phyloP scores from a whole-genome alignment of 1,284 basidiomycete species.

The Sanghuangporus baumii region DNA sequence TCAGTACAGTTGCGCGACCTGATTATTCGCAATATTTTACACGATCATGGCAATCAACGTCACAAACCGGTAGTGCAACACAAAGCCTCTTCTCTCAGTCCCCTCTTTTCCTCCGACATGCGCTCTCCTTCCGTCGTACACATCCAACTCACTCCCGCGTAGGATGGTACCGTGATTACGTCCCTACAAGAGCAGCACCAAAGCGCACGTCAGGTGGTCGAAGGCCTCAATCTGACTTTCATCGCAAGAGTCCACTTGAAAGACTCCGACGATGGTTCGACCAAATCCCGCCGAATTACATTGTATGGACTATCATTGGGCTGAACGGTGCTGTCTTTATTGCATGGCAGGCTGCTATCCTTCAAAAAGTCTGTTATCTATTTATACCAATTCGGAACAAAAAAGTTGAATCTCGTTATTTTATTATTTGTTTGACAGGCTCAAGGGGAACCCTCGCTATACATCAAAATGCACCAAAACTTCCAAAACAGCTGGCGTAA shows the following conservation, averaged over 20 bases:
- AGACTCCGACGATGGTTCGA: constrained; percentile 29
- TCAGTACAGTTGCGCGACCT: constrained; percentile 1
- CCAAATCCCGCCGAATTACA: constrained; percentile 29
- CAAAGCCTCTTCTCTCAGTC: neutral
- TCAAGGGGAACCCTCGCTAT: constrained; percentile 41
- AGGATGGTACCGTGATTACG: constrained; percentile 3
- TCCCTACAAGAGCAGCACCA: neutral
- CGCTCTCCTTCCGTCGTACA: neutral
- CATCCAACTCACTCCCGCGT: neutral
- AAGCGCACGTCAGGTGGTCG: neutral
- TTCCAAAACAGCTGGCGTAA: constrained; percentile 65
- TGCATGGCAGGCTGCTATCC: constrained; percentile 35
- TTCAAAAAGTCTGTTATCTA: constrained; percentile 32
- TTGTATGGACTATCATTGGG: constrained; percentile 42
- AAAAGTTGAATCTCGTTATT: neutral
- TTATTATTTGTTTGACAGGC: constrained; percentile 5
- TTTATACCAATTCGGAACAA: neutral
- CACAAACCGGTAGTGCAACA: neutral
- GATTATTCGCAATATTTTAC: neutral
- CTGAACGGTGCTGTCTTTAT: constrained; percentile 41
- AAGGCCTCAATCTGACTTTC: neutral
- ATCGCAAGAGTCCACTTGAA: neutral
- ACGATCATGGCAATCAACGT: neutral
- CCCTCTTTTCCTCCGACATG: neutral
- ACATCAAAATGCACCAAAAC: constrained; percentile 60